Percentiles rank a stretch among this genome's conserved stretches.
Evolutionary conservation across 1,284 basidiomycete genomes (phyloP).

Genomic region (Prillingera fragicola): DNA sequence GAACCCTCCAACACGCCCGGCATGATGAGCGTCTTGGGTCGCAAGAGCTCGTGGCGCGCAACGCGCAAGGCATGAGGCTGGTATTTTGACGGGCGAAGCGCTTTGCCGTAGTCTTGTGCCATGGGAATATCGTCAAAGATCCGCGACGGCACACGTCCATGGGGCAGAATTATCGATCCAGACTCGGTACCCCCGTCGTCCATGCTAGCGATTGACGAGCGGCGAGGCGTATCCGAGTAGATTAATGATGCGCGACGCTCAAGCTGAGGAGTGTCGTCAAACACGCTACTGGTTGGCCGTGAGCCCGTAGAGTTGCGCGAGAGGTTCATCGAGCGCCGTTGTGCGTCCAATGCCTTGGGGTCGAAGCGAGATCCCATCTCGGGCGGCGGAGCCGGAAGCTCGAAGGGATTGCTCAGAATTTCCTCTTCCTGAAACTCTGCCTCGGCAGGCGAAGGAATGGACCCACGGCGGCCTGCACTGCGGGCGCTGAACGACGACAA

Average conservation of each 20-base stretch:
- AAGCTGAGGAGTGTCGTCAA: not conserved
- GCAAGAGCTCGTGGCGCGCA: conserved; percentile 28
- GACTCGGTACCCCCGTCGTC: too few species aligned
- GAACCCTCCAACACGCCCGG: conserved; percentile 29
- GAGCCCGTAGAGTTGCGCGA: not conserved
- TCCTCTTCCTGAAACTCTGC: conserved; percentile 15
- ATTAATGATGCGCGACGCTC: not conserved
- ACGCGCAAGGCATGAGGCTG: conserved; percentile 12
- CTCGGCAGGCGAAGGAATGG: conserved; percentile 3
- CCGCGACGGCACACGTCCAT: not conserved
- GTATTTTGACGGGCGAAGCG: conserved; percentile 33
- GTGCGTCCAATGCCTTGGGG: conserved; percentile 30
- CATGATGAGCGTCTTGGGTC: conserved; percentile 45
- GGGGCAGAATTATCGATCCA: too few species aligned
- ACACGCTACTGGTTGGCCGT: not conserved
- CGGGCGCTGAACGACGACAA: conserved; percentile 2
- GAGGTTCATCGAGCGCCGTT: conserved; percentile 9
- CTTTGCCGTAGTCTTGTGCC: conserved; percentile 32
- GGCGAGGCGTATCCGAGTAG: conserved; percentile 1
- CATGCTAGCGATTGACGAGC: too few species aligned
- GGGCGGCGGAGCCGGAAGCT: conserved; percentile 36
- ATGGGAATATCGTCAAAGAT: conserved; percentile 31
- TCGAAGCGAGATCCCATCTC: conserved; percentile 39
- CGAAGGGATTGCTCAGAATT: conserved; percentile 37
- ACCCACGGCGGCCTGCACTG: not conserved